Evolutionary conservation across 345 rosid genomes (phyloP).

Genomic region (Brassica nigra): DNA sequence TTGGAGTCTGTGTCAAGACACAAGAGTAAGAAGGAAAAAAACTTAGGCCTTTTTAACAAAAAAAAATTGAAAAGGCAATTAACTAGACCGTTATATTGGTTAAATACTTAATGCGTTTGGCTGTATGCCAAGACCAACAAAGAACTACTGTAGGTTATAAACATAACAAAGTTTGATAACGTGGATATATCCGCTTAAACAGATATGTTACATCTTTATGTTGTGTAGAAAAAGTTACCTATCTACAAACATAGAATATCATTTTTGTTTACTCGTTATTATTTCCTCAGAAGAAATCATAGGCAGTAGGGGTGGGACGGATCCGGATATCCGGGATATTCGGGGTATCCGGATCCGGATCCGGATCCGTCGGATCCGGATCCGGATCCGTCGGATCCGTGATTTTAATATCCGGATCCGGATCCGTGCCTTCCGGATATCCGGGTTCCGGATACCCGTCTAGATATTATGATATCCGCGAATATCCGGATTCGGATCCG

Average conservation of each 20-base stretch:
- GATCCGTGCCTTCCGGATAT: too few species aligned
- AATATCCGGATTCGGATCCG: too few species aligned
- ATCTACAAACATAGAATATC: not conserved
- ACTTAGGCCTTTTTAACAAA: not conserved
- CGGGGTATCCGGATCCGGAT: too few species aligned
- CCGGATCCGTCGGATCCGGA: too few species aligned
- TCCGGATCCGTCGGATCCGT: too few species aligned
- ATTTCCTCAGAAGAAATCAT: not conserved
- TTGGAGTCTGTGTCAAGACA: too few species aligned
- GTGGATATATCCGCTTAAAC: not conserved
- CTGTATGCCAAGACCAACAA: not conserved
- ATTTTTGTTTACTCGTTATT: not conserved
- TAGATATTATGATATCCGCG: too few species aligned
- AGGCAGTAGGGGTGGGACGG: too few species aligned
- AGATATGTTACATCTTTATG: not conserved
- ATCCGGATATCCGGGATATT: too few species aligned
- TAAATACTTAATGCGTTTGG: not conserved
- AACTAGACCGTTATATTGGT: not conserved
- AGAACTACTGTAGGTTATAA: not conserved
- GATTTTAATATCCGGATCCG: too few species aligned
- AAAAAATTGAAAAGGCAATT: not conserved
- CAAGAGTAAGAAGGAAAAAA: not conserved
- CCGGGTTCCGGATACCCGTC: too few species aligned
- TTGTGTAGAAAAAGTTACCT: not conserved
- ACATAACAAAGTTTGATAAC: not conserved